Conservation (phyloP, 176 grass and related monocot species). For the Musa itinerans region DNA sequence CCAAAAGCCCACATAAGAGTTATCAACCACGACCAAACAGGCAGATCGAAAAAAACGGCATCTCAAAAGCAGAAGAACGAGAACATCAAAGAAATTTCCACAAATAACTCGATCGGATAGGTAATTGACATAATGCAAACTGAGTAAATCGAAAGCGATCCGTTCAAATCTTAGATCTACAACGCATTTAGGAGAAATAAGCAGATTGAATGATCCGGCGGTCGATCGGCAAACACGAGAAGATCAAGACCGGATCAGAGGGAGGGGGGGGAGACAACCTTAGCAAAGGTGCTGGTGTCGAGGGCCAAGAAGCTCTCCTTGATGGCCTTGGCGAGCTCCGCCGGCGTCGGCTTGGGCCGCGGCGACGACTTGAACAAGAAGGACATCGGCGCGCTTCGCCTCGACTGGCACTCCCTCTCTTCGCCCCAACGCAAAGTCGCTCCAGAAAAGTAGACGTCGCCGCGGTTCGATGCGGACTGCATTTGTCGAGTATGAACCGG, state of each 20-base stretch:
- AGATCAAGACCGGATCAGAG: background rate
- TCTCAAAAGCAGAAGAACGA: too few relatives aligned
- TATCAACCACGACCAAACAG: background rate
- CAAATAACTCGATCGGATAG: background rate
- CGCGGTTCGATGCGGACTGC: too few relatives aligned
- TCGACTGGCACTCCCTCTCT: background rate
- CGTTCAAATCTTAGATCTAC: background rate
- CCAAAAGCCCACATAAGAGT: background rate
- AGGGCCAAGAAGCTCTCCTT: constrained; percentile 80
- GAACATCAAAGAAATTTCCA: background rate
- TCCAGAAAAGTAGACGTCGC: too few relatives aligned
- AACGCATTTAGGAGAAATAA: background rate
- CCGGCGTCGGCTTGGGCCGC: constrained; percentile 30
- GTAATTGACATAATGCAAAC: background rate
- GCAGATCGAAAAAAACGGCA: too few relatives aligned
- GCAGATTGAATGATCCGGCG: background rate
- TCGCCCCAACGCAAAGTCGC: too few relatives aligned
- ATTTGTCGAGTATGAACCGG: too few relatives aligned
- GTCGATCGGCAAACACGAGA: background rate
- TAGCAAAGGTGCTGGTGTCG: constrained; percentile 74
- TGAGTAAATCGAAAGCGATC: background rate
- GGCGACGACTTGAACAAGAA: constrained; percentile 71
- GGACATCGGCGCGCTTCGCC: constrained; percentile 31
- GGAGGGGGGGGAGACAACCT: constrained; percentile 28
- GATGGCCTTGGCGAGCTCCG: constrained; percentile 50